phyloP scores from a whole-genome alignment of 495 filamentous ascomycete genomes.

The Ascodesmis nigricans region DNA sequence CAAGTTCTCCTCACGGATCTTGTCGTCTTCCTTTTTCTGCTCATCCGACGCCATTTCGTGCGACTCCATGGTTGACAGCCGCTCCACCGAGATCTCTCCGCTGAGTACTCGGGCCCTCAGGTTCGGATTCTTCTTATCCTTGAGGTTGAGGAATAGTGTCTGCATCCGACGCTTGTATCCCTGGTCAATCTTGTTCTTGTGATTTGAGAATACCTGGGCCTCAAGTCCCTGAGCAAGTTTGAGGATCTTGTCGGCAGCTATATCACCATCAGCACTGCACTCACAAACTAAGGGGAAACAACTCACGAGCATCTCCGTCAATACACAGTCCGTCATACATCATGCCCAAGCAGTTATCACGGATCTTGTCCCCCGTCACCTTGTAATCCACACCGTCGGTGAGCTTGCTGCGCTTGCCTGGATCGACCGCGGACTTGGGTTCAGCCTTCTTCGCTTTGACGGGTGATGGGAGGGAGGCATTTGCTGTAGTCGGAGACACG shows the following conservation, averaged over 20 bases:
- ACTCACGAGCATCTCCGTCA: constrained; percentile 32
- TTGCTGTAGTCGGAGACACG: constrained; percentile 24
- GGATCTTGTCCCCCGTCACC: constrained; percentile 44
- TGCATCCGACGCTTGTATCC: constrained; percentile 71
- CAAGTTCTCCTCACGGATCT: constrained; percentile 74
- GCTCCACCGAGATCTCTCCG: constrained; percentile 44
- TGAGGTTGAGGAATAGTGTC: constrained; percentile 78
- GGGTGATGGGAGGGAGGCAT: constrained; percentile 24
- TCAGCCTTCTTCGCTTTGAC: constrained; percentile 22
- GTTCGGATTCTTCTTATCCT: constrained; percentile 63
- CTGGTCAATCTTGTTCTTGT: constrained; percentile 42
- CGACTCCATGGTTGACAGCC: constrained; percentile 44
- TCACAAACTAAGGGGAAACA: no score
- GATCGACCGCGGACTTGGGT: constrained; percentile 46
- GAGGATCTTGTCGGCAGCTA: constrained; percentile 27
- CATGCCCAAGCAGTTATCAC: constrained; percentile 69
- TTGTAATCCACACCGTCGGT: constrained; percentile 51
- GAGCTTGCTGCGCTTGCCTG: constrained; percentile 56
- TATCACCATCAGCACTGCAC: no score
- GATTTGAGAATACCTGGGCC: constrained; percentile 48
- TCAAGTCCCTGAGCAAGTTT: constrained; percentile 42
- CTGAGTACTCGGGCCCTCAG: constrained; percentile 53
- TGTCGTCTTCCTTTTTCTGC: constrained; percentile 40
- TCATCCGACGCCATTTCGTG: constrained; percentile 55
- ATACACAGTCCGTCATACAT: constrained; percentile 65